A percentile compares a stretch with the other conserved stretches of the same genome.
Evolutionary conservation across 148 eudicot genomes (phyloP).

Genomic region (Amaranthus cruentus): DNA sequence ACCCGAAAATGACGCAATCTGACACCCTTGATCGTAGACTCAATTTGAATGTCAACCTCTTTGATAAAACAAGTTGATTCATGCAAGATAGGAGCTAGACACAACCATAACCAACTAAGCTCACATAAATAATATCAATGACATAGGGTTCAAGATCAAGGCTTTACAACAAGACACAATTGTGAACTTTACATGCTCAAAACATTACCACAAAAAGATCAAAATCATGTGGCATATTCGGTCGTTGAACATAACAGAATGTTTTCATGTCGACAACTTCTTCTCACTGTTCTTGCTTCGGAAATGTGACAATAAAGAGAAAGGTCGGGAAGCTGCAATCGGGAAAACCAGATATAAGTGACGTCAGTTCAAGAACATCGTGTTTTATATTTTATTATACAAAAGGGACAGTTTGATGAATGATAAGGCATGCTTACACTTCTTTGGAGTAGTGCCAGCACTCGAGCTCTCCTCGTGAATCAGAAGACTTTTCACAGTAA

Average conservation of each 20-base stretch:
- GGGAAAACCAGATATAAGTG: constrained; percentile 1
- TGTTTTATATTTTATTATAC: neutral
- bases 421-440: constrained; percentile 52
- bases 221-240: constrained; percentile 15
- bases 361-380: neutral
- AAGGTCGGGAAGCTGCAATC: constrained; percentile 70
- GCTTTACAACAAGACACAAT: constrained; percentile 11
- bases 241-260: neutral
- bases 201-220: neutral
- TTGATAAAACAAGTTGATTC: neutral
- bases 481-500: constrained; percentile 71
- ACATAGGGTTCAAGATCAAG: neutral
- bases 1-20: too few relatives aligned
- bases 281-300: constrained; percentile 70
- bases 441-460: constrained; percentile 48
- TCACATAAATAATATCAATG: constrained; percentile 2
- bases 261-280: constrained; percentile 42
- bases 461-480: constrained; percentile 56
- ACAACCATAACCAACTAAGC: neutral
- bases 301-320: constrained; percentile 81
- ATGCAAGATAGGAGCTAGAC: neutral
- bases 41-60: too few relatives aligned
- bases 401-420: neutral
- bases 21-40: too few relatives aligned
- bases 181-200: constrained; percentile 15